Base-by-base conservation (phyloP, 2,329 filamentous ascomycete species). In the Berkeleyomyces basicola region DNA sequence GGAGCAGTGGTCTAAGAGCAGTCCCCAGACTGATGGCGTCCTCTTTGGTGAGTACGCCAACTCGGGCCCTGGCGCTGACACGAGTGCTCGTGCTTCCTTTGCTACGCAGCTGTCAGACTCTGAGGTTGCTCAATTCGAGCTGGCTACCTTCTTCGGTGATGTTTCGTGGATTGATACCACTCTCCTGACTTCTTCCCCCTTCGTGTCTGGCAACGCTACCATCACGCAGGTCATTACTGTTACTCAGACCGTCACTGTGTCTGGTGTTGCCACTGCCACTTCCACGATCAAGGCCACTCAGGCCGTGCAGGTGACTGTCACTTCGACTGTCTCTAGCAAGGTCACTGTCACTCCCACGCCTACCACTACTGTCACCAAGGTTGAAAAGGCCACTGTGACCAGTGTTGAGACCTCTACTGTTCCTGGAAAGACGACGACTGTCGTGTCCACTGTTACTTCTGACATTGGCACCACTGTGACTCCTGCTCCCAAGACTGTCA, bases 11-110 rank as follows among this genome's bases (percentile, higher is more conserved):
- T 76, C 76, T 63, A 71, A 67, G 1, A 73, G 72, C 2, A 73
- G 77, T 51, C 69, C 74, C n/a, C 74, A 76, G 43, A 82, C 79
- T 1, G 74, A 73, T 42, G 72, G 80, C 51, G 78, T 85, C 1
- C 70, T 74, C 36, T 85, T 80, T 66, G 79, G 72, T 7, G 84
- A 86, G 74, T 85, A 79, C 68, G 71, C 67, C 23, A 86, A 86
- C 70, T 76, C 76, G 1, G 84, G 84, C 1, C 69, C 72, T 40
- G 83, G 84, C 1, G 74, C 82, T 2, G 70, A 71, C 16, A 55
- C 47, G 3, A 81, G 81, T 0, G 76, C 74, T 0, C 73, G 83
- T 59, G 82, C 79, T 7, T 73, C 71, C 44, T 77, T 74, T 62
- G 66, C 73, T 6, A 72, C 67, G 58, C 72, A 70, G 65, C 68